phyloP scores from a whole-genome alignment of 371 early-diverging fungal species.

The Rhizopus microsporus region DNA sequence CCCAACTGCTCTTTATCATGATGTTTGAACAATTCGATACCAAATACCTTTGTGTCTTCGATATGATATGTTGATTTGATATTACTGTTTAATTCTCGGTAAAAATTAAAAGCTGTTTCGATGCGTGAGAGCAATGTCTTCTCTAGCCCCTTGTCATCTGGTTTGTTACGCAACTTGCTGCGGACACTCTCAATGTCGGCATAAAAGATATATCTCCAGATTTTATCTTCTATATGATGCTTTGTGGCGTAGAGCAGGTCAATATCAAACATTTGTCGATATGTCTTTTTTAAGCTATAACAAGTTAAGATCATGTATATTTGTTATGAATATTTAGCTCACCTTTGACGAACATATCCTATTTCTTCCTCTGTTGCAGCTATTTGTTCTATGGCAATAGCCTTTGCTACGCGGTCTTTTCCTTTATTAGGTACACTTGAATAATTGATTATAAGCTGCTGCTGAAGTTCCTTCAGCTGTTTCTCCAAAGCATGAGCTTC shows the following conservation, averaged over 20 bases:
- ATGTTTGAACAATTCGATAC: conserved; percentile 30
- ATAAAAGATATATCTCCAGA: conserved; percentile 52
- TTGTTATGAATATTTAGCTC: conserved; percentile 1
- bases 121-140: conserved; percentile 28
- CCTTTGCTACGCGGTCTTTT: conserved; percentile 35
- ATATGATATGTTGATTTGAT: conserved; percentile 37
- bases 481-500: conserved; percentile 54
- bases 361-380: conserved; percentile 51
- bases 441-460: conserved; percentile 42
- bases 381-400: conserved; percentile 41
- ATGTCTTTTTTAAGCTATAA: conserved; percentile 36
- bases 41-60: conserved; percentile 38
- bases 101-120: conserved; percentile 44
- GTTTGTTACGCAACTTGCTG: conserved; percentile 36
- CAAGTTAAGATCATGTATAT: neutral
- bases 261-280: conserved; percentile 31
- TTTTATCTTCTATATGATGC: conserved; percentile 47
- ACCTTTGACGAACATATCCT: conserved; percentile 48
- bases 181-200: conserved; percentile 46
- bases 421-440: conserved; percentile 41
- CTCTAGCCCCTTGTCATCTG: conserved; percentile 19
- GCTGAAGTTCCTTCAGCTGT: conserved; percentile 44
- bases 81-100: conserved; percentile 39
- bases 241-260: conserved; percentile 37
- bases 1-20: conserved; percentile 36